Percentiles rank a stretch among this genome's conserved stretches.
Conservation (phyloP, 768 basidiomycete species). For the Ephemerocybe angulata region DNA sequence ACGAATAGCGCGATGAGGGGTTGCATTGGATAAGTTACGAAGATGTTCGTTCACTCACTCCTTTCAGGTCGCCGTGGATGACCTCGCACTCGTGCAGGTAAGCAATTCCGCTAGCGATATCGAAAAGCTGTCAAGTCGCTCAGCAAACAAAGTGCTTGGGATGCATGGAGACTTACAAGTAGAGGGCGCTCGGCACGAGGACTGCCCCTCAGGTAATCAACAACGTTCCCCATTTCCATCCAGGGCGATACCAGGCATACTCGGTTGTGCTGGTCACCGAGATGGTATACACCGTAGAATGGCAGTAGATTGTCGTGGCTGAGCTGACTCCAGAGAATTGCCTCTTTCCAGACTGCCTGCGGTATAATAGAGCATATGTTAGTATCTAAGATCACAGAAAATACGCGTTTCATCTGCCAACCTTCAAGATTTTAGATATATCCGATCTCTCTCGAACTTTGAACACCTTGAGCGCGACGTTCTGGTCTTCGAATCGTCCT, state of each 20-base stretch:
- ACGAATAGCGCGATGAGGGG: neutral
- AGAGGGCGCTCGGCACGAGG: constrained; percentile 17
- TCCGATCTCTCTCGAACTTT: constrained; percentile 4
- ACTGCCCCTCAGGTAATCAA: constrained; percentile 17
- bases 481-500: constrained; percentile 4
- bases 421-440: neutral
- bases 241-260: constrained; percentile 33
- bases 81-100: constrained; percentile 31
- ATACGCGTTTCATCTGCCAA: no score
- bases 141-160: neutral
- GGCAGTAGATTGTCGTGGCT: constrained; percentile 29
- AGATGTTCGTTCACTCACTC: constrained; percentile 3
- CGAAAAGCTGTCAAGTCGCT: constrained; percentile 19
- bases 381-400: no score
- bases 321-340: constrained; percentile 25
- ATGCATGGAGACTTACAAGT: constrained; percentile 2
- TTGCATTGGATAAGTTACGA: neutral
- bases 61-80: constrained; percentile 40
- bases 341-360: constrained; percentile 27
- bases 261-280: constrained; percentile 21
- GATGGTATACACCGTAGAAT: constrained; percentile 29
- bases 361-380: neutral
- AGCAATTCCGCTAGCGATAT: constrained; percentile 27
- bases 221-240: constrained; percentile 33
- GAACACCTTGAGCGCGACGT: constrained; percentile 7